phyloP scores from a whole-genome alignment of 2,329 filamentous ascomycete genomes.

The Botrytis tulipae region DNA sequence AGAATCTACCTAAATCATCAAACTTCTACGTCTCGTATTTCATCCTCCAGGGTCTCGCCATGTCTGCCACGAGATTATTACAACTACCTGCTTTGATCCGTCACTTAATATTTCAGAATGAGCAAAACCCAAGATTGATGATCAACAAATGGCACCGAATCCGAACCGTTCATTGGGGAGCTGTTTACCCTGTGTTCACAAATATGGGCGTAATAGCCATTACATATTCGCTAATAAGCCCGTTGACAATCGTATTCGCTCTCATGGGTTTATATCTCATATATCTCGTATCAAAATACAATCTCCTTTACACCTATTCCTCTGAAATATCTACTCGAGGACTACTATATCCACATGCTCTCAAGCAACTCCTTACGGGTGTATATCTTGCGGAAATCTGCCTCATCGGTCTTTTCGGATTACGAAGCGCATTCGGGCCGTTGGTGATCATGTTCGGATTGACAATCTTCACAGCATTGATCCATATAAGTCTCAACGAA shows the following conservation, averaged over 20 bases:
- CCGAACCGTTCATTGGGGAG: constrained; percentile 56
- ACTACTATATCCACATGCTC: constrained; percentile 59
- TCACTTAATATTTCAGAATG: constrained; percentile 54
- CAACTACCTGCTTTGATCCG: constrained; percentile 58
- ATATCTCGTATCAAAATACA: constrained; percentile 65
- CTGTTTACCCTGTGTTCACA: constrained; percentile 56
- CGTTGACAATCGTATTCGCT: constrained; percentile 63
- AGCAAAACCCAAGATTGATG: constrained; percentile 62
- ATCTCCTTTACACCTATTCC: constrained; percentile 62
- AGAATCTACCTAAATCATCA: constrained; percentile 58
- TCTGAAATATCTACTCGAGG: constrained; percentile 63
- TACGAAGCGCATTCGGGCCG: constrained; percentile 52
- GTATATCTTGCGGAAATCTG: constrained; percentile 62
- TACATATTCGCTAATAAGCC: constrained; percentile 63
- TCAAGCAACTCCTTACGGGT: constrained; percentile 63
- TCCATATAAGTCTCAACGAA: constrained; percentile 46
- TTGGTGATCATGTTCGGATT: constrained; percentile 57
- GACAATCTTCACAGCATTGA: constrained; percentile 53
- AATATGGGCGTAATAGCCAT: constrained; percentile 48
- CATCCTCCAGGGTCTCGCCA: constrained; percentile 62
- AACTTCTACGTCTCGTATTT: constrained; percentile 71
- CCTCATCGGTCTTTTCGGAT: constrained; percentile 61
- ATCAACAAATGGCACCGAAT: constrained; percentile 55
- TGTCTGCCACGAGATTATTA: constrained; percentile 57
- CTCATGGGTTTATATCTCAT: constrained; percentile 61